Evolutionary conservation across 2,329 filamentous ascomycete genomes (phyloP).

Genomic region (Cordyceps militaris): DNA sequence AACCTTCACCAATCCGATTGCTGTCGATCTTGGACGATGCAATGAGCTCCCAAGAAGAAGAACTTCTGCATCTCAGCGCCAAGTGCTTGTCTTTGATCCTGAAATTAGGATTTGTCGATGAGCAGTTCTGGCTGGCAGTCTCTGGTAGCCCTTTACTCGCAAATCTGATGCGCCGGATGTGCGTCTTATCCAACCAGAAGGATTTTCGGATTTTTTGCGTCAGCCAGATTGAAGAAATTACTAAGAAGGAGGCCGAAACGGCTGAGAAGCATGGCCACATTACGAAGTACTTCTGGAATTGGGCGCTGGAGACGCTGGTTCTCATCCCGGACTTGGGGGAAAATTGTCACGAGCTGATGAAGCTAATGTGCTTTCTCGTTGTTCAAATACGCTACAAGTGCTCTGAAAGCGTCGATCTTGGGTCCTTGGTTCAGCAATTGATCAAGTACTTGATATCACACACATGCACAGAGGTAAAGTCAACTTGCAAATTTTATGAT

Average conservation of each 20-base stretch:
- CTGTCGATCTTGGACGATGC: conserved; percentile 23
- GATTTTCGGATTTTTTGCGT: conserved; percentile 24
- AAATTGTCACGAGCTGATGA: conserved; percentile 41
- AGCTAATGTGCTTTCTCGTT: conserved; percentile 34
- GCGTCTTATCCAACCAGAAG: conserved; percentile 23
- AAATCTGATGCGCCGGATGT: conserved; percentile 19
- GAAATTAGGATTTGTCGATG: conserved; percentile 22
- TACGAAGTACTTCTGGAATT: conserved; percentile 24
- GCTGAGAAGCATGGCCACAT: conserved; percentile 13
- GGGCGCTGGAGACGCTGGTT: conserved; percentile 28
- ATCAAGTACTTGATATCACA: conserved; percentile 24
- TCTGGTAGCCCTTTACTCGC: conserved; percentile 19
- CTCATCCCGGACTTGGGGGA: conserved; percentile 23
- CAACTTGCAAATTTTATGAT: background rate
- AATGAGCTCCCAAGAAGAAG: conserved; percentile 18
- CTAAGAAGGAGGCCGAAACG: conserved; percentile 12
- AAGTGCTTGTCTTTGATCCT: conserved; percentile 24
- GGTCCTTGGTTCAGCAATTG: conserved; percentile 23
- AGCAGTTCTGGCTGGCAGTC: conserved; percentile 24
- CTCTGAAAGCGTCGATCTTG: conserved; percentile 25
- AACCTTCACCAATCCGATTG: conserved; percentile 15
- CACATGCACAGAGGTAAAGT: conserved; percentile 33
- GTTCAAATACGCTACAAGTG: conserved; percentile 23
- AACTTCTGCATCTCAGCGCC: conserved; percentile 20
- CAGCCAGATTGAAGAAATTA: conserved; percentile 28